Conservation (phyloP, 2,329 filamentous ascomycete species). For the Curvularia spicifera region DNA sequence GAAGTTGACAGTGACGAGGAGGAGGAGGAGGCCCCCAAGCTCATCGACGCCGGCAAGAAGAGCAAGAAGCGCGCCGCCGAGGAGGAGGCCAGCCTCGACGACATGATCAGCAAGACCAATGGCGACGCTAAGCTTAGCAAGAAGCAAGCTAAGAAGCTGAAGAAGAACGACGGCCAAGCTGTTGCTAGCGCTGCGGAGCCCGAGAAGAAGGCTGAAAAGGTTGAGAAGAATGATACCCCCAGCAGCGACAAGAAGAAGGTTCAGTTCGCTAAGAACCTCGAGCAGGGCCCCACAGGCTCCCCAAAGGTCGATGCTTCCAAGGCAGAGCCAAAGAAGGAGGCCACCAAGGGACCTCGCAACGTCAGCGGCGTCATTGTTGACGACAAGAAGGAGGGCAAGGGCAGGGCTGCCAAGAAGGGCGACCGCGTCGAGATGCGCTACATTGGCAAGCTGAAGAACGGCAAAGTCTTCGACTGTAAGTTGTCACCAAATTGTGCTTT, state of each 20-base stretch:
- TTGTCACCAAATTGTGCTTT: conserved; percentile 28
- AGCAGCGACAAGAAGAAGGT: conserved; percentile 81
- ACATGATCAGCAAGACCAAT: conserved; percentile 78
- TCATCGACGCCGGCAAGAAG: conserved; percentile 57
- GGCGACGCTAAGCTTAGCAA: conserved; percentile 83
- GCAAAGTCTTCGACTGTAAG: conserved; percentile 93
- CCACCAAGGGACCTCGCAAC: conserved; percentile 68
- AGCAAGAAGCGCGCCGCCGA: conserved; percentile 90
- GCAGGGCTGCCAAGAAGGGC: conserved; percentile 85
- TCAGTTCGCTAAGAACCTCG: conserved; percentile 98
- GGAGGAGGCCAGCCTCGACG: conserved; percentile 71
- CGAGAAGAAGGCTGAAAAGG: conserved; percentile 60
- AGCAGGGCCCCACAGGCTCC: conserved; percentile 82
- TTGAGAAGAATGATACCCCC: conserved; percentile 54
- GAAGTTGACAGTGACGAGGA: conserved; percentile 81
- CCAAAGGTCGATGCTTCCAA: conserved; percentile 53
- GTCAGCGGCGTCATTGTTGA: conserved; percentile 91
- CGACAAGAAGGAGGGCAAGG: conserved; percentile 90
- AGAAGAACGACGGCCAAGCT: conserved; percentile 97
- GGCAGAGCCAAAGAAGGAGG: conserved; percentile 58
- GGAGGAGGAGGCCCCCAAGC: conserved; percentile 67
- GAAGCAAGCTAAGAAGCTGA: conserved; percentile 97
- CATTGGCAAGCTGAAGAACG: conserved; percentile 92
- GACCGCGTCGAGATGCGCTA: conserved; percentile 94
- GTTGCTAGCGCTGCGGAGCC: conserved; percentile 62